Conservation (phyloP, 176 grass and related monocot species). For the Ananas comosus region DNA sequence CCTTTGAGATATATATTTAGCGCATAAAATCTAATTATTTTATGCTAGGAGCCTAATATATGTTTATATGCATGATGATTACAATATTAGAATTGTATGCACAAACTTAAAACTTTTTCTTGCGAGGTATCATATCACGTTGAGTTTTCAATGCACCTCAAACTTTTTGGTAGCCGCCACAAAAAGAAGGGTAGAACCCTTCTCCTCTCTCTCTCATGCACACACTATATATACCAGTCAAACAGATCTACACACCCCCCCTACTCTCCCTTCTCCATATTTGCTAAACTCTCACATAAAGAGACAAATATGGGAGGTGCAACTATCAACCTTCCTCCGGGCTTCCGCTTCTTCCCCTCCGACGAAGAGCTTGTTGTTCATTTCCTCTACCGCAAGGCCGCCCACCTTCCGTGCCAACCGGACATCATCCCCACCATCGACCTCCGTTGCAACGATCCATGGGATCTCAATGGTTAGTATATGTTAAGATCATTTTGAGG, state of each 20-base stretch:
- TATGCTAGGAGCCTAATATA: no score
- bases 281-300: conserved; percentile 19
- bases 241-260: conserved; percentile 14
- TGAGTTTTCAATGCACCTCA: neutral
- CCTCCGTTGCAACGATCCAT: conserved; percentile 59
- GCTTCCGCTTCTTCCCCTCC: conserved; percentile 90
- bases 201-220: neutral
- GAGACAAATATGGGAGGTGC: conserved; percentile 45
- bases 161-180: neutral
- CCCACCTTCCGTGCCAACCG: conserved; percentile 52
- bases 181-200: neutral
- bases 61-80: no score
- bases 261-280: conserved; percentile 14
- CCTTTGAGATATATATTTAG: no score
- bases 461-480: conserved; percentile 66
- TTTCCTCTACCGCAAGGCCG: conserved; percentile 71
- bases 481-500: no score
- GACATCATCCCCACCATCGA: conserved; percentile 65
- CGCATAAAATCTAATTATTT: no score
- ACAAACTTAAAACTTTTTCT: neutral
- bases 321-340: conserved; percentile 61
- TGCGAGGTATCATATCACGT: neutral
- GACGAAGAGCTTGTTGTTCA: conserved; percentile 86
- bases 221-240: neutral
- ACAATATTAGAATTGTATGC: no score